Evolutionary conservation across 208 protist species (phyloP), one percentile per base, ranked within the genome.

Genomic region (Wallacemonas sp.): DNA sequence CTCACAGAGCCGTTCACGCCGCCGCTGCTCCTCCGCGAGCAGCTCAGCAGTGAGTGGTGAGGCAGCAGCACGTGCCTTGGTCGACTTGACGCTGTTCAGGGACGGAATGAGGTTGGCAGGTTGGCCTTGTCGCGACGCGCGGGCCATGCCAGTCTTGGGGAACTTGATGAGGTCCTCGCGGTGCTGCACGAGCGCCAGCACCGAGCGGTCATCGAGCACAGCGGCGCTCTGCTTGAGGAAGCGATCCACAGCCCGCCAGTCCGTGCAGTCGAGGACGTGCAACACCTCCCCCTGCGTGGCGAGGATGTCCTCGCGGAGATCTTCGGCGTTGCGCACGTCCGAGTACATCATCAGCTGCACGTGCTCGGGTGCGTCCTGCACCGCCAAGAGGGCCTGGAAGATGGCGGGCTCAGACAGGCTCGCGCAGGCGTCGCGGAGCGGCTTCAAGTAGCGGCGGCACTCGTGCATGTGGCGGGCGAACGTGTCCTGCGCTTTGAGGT

Each of bases 281-380:
- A 67, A 44, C 1, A 79, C 81, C 31, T 78, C 55, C 49, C 76
- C 59, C 26, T 77, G 76, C 3, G 84, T 72, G 22, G 39, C 50
- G 4, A 70, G 57, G 33, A 92, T 81, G 55, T 81, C 73, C 55
- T 70, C 68, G 10, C 69, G 81, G 10, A 94, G 68, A 5, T 70
- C 64, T 75, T 91, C 79, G 0, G 88, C 88, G 33, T 77, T 63
- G 59, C 68, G 72, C 48, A 94, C 71, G 69, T 94, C 88, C 0
- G 80, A 77, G 55, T 79, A 85, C 82, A 94, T 90, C 76, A 77
- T 79, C 41, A 81, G 74, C 64, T 79, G 85, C 18, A 89, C 63
- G 18, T 69, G 55, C 12, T 76, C 63, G 1, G 82, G 76, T 18
- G 83, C 83, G 2, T 67, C 23, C 8, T 82, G 80, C 0, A 72